Evolutionary conservation across 495 filamentous ascomycete species (phyloP).

Genomic region (Penicillium ucsense): DNA sequence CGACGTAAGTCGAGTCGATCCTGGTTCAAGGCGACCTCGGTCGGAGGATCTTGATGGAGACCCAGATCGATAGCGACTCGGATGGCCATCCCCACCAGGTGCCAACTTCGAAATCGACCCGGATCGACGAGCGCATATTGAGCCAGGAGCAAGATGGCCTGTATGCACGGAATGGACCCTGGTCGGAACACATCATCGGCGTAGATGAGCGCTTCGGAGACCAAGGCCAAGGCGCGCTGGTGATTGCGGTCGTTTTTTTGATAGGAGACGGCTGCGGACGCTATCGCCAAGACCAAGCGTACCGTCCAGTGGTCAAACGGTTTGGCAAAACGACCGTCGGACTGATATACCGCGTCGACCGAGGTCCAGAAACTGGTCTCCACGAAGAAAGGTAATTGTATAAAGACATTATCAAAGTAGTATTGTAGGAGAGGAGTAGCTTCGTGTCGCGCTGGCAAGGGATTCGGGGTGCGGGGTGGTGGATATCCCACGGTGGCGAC

Average conservation of each 20-base stretch:
- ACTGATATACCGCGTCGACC: constrained; percentile 68
- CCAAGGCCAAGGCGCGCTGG: constrained; percentile 53
- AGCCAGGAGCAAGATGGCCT: constrained; percentile 74
- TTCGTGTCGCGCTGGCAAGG: constrained; percentile 55
- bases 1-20: constrained; percentile 64
- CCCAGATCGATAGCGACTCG: constrained; percentile 80
- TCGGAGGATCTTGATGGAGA: constrained; percentile 78
- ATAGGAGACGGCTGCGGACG: constrained; percentile 61
- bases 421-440: constrained; percentile 61
- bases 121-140: constrained; percentile 85
- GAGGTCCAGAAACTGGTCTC: constrained; percentile 66
- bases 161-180: constrained; percentile 70
- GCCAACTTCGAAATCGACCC: constrained; percentile 82
- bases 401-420: constrained; percentile 73
- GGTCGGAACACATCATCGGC: constrained; percentile 75
- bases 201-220: constrained; percentile 59
- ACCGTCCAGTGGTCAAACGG: constrained; percentile 75
- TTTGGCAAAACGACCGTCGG: constrained; percentile 48
- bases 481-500: constrained; percentile 58
- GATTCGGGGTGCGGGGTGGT: constrained; percentile 44
- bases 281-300: constrained; percentile 80
- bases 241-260: constrained; percentile 54
- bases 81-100: constrained; percentile 76
- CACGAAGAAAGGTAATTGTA: constrained; percentile 68
- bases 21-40: constrained; percentile 48